phyloP scores from a whole-genome alignment of 2,329 filamentous ascomycete genomes.

The Hypoxylon rubiginosum region DNA sequence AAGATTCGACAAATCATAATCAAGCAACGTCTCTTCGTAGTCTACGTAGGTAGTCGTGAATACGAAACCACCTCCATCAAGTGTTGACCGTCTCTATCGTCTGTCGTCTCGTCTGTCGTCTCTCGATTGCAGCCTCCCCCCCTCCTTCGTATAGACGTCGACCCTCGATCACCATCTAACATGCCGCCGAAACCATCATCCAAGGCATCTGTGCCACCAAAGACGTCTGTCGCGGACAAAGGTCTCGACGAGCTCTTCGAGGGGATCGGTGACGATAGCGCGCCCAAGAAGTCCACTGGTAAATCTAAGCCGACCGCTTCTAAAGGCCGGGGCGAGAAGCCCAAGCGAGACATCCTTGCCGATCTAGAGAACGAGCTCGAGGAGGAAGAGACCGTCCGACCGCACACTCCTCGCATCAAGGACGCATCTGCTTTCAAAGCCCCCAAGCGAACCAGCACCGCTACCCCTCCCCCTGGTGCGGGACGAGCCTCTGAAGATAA shows the following conservation, averaged over 20 bases:
- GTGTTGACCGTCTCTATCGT: conserved; percentile 16
- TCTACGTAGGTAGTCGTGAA: conserved; percentile 15
- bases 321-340: conserved; percentile 58
- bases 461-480: conserved; percentile 63
- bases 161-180: conserved; percentile 40
- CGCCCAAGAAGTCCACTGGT: conserved; percentile 62
- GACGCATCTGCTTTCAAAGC: conserved; percentile 63
- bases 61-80: conserved; percentile 10
- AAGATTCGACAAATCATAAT: conserved; percentile 29
- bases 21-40: conserved; percentile 17
- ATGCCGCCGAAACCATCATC: conserved; percentile 74
- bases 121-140: conserved; percentile 2
- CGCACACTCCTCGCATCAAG: conserved; percentile 83
- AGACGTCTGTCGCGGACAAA: conserved; percentile 69
- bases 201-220: conserved; percentile 68
- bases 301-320: conserved; percentile 65
- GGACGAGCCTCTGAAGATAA: conserved; percentile 76
- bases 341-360: conserved; percentile 82
- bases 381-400: conserved; percentile 78
- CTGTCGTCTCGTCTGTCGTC: conserved; percentile 1
- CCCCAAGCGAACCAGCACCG: conserved; percentile 59
- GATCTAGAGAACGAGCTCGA: conserved; percentile 86
- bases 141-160: conserved; percentile 12
- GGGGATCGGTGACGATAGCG: conserved; percentile 68
- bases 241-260: conserved; percentile 76